Conservation (phyloP, 306 rosid species). For the Castanea mollissima region DNA sequence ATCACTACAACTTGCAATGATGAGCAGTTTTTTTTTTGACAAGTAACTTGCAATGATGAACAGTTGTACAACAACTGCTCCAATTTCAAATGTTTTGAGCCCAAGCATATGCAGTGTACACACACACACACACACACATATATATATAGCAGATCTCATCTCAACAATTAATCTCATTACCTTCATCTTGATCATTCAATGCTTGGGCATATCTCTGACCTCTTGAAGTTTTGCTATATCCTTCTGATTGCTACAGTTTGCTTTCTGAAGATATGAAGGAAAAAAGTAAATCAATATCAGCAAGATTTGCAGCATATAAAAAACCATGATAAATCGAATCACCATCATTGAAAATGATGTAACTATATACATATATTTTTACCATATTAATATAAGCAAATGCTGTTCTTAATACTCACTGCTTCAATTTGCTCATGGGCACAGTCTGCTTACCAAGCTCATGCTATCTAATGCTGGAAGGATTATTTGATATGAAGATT, state of each 20-base stretch:
- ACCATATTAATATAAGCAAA: background rate
- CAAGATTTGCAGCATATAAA: background rate
- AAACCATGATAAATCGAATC: background rate
- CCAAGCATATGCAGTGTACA: no score
- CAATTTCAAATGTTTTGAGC: no score
- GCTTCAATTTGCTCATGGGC: conserved; percentile 83
- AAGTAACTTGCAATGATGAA: no score
- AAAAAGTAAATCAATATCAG: conserved; percentile 5
- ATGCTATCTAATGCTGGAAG: conserved; percentile 79
- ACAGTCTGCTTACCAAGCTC: conserved; percentile 73
- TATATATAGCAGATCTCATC: background rate
- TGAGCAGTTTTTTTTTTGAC: no score
- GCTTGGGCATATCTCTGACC: conserved; percentile 49
- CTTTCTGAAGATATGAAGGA: conserved; percentile 59
- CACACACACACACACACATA: no score
- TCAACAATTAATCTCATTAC: conserved; percentile 48
- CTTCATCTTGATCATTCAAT: conserved; percentile 53
- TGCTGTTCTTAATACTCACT: conserved; percentile 41
- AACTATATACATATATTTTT: background rate
- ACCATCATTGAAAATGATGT: no score
- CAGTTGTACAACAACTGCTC: no score
- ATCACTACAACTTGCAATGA: no score
- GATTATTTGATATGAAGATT: conserved; percentile 82
- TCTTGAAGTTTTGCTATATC: conserved; percentile 66
- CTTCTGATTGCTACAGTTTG: conserved; percentile 84